Conservation (phyloP, 192 early-diverging fungal genomes). For the Kickxella alabastrina region DNA sequence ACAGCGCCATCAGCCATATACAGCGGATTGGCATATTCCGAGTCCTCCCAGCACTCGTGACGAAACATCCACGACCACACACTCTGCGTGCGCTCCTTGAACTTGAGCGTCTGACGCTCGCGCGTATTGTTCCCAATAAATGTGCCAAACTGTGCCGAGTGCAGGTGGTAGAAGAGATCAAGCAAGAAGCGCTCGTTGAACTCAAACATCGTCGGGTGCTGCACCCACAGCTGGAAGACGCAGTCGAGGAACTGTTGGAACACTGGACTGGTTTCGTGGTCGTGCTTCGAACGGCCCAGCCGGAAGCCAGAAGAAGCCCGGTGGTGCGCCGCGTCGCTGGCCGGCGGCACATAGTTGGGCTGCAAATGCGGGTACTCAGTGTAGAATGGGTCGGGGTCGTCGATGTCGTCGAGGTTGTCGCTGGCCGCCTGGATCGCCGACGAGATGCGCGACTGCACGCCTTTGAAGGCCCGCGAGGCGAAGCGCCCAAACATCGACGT, state of each 20-base stretch:
- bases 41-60: background rate
- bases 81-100: slow-evolving; percentile 52
- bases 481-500: slow-evolving; percentile 45
- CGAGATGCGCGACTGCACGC: slow-evolving; percentile 45
- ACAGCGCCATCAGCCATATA: slow-evolving; percentile 1
- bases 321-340: background rate
- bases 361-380: slow-evolving; percentile 36
- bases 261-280: slow-evolving; percentile 85
- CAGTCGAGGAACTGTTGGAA: slow-evolving; percentile 98
- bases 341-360: slow-evolving; percentile 21
- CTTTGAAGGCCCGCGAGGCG: slow-evolving; percentile 31
- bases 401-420: slow-evolving; percentile 35
- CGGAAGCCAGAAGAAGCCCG: slow-evolving; percentile 16
- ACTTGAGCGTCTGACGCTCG: slow-evolving; percentile 60
- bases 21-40: slow-evolving; percentile 20
- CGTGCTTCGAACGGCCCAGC: slow-evolving; percentile 49
- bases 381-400: slow-evolving; percentile 31
- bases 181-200: slow-evolving; percentile 82
- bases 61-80: slow-evolving; percentile 78
- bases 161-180: slow-evolving; percentile 78
- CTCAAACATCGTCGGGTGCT: slow-evolving; percentile 89
- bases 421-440: slow-evolving; percentile 43
- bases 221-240: slow-evolving; percentile 85
- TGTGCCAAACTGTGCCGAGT: slow-evolving; percentile 91
- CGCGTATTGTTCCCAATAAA: slow-evolving; percentile 88